Conservation (phyloP, 2,329 filamentous ascomycete genomes). For the Madurella mycetomatis region DNA sequence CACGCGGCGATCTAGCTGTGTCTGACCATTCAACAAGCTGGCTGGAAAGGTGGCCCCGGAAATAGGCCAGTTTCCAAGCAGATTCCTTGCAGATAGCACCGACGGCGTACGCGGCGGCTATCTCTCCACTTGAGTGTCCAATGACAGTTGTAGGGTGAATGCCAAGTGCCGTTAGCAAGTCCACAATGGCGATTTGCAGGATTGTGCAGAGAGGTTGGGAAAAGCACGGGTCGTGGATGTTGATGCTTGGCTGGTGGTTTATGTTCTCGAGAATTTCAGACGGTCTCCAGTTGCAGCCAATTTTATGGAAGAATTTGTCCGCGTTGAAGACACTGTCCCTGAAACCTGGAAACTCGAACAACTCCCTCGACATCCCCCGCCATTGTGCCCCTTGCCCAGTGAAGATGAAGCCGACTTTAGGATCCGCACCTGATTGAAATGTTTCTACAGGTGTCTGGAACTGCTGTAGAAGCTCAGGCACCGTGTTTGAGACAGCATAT, state of each 20-base stretch:
- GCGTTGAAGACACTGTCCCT: too few species aligned
- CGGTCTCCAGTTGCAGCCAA: too few species aligned
- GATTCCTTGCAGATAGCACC: constrained; percentile 33
- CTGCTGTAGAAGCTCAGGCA: background rate
- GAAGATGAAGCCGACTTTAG: constrained; percentile 28
- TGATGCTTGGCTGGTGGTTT: too few species aligned
- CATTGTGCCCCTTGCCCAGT: constrained; percentile 33
- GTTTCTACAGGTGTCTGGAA: constrained; percentile 11
- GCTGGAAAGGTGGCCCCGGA: constrained; percentile 33
- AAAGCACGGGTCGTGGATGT: constrained; percentile 32
- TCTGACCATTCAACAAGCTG: constrained; percentile 11
- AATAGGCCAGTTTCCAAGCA: constrained; percentile 30
- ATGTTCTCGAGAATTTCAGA: too few species aligned
- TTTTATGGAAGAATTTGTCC: too few species aligned
- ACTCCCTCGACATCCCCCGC: constrained; percentile 27
- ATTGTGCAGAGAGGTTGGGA: constrained; percentile 31
- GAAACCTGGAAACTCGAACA: constrained; percentile 3
- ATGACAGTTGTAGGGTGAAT: constrained; percentile 34
- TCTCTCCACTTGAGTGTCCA: constrained; percentile 43
- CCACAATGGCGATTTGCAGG: constrained; percentile 36
- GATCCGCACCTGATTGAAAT: constrained; percentile 2
- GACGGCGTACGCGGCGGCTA: constrained; percentile 41
- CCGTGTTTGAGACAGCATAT: background rate
- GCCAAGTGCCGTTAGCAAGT: constrained; percentile 32
- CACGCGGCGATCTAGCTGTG: constrained; percentile 8